Base-by-base conservation (phyloP, 192 early-diverging fungal species). In the Chytriomyces confervae region DNA sequence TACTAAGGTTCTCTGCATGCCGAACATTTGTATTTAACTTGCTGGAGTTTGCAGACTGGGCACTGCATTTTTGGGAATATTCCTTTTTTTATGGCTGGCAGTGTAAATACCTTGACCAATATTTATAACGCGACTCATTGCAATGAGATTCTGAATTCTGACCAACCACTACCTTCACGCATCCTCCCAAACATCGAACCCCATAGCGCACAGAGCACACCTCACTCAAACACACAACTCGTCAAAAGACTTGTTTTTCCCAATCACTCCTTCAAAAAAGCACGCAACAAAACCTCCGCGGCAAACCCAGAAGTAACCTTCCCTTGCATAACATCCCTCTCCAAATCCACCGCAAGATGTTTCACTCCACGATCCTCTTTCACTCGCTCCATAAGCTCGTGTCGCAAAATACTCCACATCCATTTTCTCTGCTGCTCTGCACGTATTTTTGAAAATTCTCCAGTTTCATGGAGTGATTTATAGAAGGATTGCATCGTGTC, bases 391-490 rank as follows among this genome's bases (percentile, higher is more conserved):
- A 91, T 61, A n/a, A 93, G 67, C 75, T 92, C 91, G 1, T 89
- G 84, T 5, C 79, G 84, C n/a, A 92, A 85, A 66, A 89, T 87
- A 27, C 86, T 80, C 91, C 91, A 93, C 90, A 93, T 92, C 89
- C 89, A 91, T 63, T 87, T 81, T 72, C 84, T 81, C 49, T 86
- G 80, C 68, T 93, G 92, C 13, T 77, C 50, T n/a, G 86, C 89
- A n/a, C 92, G 86, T 66, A 85, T 72, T 66, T 23, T 81, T 75
- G 53, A 43, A 60, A 69, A 73, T 5, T 47, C 29, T 18, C 49
- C 48, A 11, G 44, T 65, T 73, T 88, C 91, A 63, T 79, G 80
- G 81, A 91, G 85, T 49, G 80, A 78, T 6, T 78, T 69, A 73
- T 85, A 90, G 69, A 85, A 92, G 8, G 81, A 82, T 62, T 83